Percentiles rank a stretch among this genome's conserved stretches.
These are phyloP conservation scores for Linnemannia schmuckeri DNA, from an alignment of 192 early-diverging fungal genomes.

Conservation along the genomic window DNA sequence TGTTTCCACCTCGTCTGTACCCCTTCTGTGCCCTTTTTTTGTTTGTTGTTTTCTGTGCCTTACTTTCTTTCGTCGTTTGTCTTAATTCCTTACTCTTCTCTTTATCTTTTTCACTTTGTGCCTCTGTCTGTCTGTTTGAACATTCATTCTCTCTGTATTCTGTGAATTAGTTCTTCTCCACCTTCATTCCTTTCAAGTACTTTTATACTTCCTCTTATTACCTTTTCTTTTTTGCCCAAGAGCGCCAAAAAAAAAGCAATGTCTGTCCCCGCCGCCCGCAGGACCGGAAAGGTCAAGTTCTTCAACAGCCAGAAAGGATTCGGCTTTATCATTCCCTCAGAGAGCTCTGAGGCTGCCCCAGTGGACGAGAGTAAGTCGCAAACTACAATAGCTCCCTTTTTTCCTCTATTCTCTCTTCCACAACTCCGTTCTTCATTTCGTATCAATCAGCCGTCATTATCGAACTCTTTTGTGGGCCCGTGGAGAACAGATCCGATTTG, in stretches of 20 bases:
- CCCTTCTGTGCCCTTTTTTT: conserved; percentile 14
- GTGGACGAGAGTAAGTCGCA: conserved; percentile 80
- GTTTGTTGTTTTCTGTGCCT: neutral
- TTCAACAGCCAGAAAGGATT: conserved; percentile 91
- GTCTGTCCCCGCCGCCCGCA: conserved; percentile 57
- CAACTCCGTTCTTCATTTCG: neutral
- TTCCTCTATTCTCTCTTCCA: neutral
- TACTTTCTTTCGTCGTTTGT: neutral
- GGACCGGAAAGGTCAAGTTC: conserved; percentile 84
- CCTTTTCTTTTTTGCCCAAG: neutral
- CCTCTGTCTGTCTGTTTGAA: conserved; percentile 19
- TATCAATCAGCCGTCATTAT: neutral
- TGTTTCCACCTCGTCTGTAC: neutral
- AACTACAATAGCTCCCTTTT: neutral
- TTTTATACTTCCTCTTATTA: conserved; percentile 10
- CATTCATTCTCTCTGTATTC: conserved; percentile 30
- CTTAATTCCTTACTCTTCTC: conserved; percentile 12
- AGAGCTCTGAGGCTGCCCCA: conserved; percentile 64
- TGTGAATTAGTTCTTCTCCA: neutral
- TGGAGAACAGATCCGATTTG: conserved; percentile 1
- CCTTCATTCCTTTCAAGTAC: conserved; percentile 2
- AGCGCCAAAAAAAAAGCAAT: conserved; percentile 16
- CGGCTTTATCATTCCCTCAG: conserved; percentile 88
- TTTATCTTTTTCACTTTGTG: conserved; percentile 13
- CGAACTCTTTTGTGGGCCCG: neutral